These are phyloP conservation scores for Coemansia sp. DNA, from an alignment of 192 early-diverging fungal genomes.

Conservation along the genomic window DNA sequence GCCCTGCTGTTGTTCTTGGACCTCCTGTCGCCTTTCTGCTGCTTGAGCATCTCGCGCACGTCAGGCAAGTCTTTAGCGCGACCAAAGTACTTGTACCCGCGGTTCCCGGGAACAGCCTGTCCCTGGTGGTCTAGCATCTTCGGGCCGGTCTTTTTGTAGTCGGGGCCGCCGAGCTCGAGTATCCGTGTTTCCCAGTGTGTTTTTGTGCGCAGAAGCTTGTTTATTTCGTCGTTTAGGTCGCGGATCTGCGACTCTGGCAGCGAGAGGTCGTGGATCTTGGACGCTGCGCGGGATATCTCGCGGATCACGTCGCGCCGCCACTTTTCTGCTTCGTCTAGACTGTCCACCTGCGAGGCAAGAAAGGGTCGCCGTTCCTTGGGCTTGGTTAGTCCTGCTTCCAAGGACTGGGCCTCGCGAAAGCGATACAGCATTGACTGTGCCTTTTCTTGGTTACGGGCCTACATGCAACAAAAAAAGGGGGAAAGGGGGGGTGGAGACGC, in stretches of 20 bases:
- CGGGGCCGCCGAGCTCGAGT: slow-evolving; percentile 86
- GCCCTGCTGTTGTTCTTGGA: slow-evolving; percentile 58
- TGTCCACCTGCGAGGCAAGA: slow-evolving; percentile 66
- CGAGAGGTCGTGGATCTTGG: slow-evolving; percentile 85
- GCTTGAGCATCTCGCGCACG: slow-evolving; percentile 87
- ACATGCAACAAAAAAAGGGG: slow-evolving; percentile 2
- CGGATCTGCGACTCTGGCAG: slow-evolving; percentile 90
- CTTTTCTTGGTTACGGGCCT: slow-evolving; percentile 97
- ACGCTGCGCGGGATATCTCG: slow-evolving; percentile 84
- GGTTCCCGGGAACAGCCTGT: slow-evolving; percentile 78
- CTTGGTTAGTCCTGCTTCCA: slow-evolving; percentile 69
- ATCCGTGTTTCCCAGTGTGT: slow-evolving; percentile 89
- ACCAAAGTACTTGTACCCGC: slow-evolving; percentile 98
- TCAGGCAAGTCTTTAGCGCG: slow-evolving; percentile 91
- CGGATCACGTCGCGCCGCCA: slow-evolving; percentile 89
- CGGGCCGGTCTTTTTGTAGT: slow-evolving; percentile 79
- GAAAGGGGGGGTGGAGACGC: too few species aligned
- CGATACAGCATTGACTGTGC: slow-evolving; percentile 98
- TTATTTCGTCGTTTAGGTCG: slow-evolving; percentile 96
- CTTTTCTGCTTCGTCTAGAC: slow-evolving; percentile 77
- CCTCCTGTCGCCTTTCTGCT: slow-evolving; percentile 51
- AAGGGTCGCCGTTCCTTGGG: slow-evolving; percentile 70
- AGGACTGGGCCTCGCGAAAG: slow-evolving; percentile 90
- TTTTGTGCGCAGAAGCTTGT: slow-evolving; percentile 89
- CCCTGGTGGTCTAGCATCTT: slow-evolving; percentile 84